Evolutionary conservation across 345 rosid genomes (phyloP).

Genomic region (Carallia pectinifolia): DNA sequence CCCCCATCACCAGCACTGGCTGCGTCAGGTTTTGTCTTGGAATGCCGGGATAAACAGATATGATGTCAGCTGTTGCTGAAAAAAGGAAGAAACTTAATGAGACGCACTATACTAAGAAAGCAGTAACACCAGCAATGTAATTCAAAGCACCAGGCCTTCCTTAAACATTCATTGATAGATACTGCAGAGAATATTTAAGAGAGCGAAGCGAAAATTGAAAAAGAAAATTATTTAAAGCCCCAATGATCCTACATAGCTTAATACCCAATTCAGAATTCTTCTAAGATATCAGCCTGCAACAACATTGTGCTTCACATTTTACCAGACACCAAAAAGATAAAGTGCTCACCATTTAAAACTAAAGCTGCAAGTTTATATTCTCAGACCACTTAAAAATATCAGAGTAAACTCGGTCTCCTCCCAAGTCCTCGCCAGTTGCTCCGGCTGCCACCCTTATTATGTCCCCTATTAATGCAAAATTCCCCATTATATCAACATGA

Average conservation of each 20-base stretch:
- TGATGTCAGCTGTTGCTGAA: background rate
- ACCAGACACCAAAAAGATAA: background rate
- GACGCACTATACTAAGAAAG: too few species aligned
- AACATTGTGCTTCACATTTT: background rate
- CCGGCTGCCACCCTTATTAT: constrained; percentile 78
- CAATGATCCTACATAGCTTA: background rate
- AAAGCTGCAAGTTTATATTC: constrained; percentile 61
- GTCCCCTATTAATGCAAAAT: constrained; percentile 81
- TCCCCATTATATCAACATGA: constrained; percentile 95
- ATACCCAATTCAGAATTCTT: background rate
- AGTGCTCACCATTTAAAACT: constrained; percentile 25
- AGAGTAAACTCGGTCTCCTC: constrained; percentile 80
- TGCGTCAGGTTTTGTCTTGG: constrained; percentile 3
- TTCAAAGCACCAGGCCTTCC: too few species aligned
- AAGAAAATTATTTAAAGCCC: background rate
- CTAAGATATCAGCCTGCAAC: background rate
- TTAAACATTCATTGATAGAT: too few species aligned
- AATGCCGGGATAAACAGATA: background rate
- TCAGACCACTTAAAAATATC: constrained; percentile 80
- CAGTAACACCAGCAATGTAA: too few species aligned
- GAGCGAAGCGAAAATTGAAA: background rate
- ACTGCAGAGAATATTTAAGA: too few species aligned
- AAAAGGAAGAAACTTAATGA: too few species aligned
- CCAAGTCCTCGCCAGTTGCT: constrained; percentile 72
- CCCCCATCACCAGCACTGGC: background rate